Conservation (phyloP, 2,329 filamentous ascomycete genomes). For the Penicillium sp. region DNA sequence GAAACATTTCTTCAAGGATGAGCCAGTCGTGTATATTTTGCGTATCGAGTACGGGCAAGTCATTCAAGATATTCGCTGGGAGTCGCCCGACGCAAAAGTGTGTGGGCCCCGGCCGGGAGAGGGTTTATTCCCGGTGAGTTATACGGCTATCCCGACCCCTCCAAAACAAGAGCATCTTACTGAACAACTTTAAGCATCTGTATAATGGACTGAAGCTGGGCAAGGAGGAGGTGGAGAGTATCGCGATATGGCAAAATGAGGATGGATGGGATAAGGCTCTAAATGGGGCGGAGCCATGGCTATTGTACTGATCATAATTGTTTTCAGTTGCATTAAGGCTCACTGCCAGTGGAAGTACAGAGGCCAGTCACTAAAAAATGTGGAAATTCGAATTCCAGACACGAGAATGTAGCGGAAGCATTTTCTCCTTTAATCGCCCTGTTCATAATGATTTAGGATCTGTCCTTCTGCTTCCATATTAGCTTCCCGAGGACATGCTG, state of each 20-base stretch:
- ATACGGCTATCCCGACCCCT: background rate
- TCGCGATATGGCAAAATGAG: constrained; percentile 39
- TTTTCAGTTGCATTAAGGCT: background rate
- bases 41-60: constrained; percentile 35
- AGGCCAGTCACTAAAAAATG: background rate
- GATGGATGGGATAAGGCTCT: constrained; percentile 38
- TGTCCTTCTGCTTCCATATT: constrained; percentile 4
- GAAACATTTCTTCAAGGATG: constrained; percentile 38
- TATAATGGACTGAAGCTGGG: constrained; percentile 41
- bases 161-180: background rate
- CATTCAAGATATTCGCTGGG: constrained; percentile 34
- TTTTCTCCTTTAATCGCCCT: constrained; percentile 3
- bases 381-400: background rate
- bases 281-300: constrained; percentile 34
- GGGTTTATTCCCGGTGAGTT: constrained; percentile 42
- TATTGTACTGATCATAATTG: constrained; percentile 28
- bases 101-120: constrained; percentile 37
- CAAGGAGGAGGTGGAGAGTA: constrained; percentile 38
- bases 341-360: background rate
- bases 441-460: constrained; percentile 8
- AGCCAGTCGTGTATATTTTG: constrained; percentile 38
- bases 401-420: background rate
- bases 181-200: constrained; percentile 30
- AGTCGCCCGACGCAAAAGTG: constrained; percentile 37
- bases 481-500: background rate